Conservation (phyloP, 352 stramenopile species). For the Phytopythium aichiense region DNA sequence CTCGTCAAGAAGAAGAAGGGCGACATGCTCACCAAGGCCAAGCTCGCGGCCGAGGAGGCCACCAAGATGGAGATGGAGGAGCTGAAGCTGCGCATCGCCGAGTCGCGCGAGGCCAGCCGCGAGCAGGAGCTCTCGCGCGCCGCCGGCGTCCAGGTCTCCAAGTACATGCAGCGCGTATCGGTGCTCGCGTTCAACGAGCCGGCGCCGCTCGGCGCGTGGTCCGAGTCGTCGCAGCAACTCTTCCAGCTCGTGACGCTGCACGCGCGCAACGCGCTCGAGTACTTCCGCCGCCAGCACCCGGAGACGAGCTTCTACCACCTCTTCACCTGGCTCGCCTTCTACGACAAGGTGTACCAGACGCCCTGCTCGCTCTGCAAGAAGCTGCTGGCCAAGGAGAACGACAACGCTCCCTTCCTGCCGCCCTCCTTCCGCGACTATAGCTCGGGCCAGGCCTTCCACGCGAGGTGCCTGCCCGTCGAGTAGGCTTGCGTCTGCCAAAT, state of each 20-base stretch:
- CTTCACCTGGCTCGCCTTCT: constrained; percentile 83
- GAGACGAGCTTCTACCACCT: constrained; percentile 87
- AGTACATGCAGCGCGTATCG: constrained; percentile 82
- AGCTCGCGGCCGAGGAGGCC: constrained; percentile 78
- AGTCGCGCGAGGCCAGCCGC: constrained; percentile 73
- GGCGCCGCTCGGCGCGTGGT: constrained; percentile 72
- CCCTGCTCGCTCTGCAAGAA: constrained; percentile 84
- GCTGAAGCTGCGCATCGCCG: constrained; percentile 73
- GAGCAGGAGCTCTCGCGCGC: constrained; percentile 76
- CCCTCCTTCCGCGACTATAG: constrained; percentile 85
- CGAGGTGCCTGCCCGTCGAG: constrained; percentile 74
- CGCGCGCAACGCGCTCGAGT: constrained; percentile 68
- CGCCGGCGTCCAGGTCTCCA: constrained; percentile 74
- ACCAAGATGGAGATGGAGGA: constrained; percentile 89
- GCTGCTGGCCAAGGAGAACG: constrained; percentile 74
- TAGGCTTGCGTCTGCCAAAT: background rate
- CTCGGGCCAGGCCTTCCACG: constrained; percentile 77
- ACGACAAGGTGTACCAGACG: constrained; percentile 88
- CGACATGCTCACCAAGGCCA: constrained; percentile 86
- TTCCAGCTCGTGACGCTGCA: constrained; percentile 79
- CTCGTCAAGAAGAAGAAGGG: constrained; percentile 86
- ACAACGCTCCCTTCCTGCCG: constrained; percentile 77
- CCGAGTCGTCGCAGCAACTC: constrained; percentile 72
- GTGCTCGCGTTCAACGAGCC: constrained; percentile 81
- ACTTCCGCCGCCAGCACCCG: constrained; percentile 82